phyloP scores from a whole-genome alignment of 106 monocot species.

The Dactylorhiza incarnata region DNA sequence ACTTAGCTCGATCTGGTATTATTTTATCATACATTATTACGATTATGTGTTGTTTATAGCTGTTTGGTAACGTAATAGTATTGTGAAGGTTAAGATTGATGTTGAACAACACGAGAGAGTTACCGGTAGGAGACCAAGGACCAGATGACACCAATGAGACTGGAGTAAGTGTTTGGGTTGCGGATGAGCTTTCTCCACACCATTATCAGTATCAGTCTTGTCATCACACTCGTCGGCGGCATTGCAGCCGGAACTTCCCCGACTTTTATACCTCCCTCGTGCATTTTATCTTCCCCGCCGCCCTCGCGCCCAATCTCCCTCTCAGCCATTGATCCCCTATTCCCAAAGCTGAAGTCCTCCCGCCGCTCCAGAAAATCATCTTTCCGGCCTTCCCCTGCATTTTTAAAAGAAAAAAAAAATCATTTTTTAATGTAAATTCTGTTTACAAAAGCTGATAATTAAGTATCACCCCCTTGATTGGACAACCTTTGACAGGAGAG shows the following conservation, averaged over 20 bases:
- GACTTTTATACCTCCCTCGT: constrained; percentile 9
- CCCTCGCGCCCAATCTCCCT: neutral
- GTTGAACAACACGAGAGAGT: no score
- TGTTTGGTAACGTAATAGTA: no score
- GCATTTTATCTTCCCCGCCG: constrained; percentile 30
- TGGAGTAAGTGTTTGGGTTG: constrained; percentile 97
- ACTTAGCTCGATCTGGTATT: neutral
- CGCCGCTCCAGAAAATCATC: constrained; percentile 44
- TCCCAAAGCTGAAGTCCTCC: constrained; percentile 47
- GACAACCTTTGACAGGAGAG: constrained; percentile 52
- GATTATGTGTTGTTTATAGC: no score
- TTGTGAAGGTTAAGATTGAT: no score
- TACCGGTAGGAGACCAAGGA: constrained; percentile 79
- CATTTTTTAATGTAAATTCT: neutral
- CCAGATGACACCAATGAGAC: constrained; percentile 81
- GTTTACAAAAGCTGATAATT: no score
- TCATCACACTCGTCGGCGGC: constrained; percentile 97
- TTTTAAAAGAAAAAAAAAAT: neutral
- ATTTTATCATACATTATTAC: neutral
- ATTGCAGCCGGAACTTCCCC: constrained; percentile 26
- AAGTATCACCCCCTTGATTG: no score
- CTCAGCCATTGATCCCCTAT: constrained; percentile 17
- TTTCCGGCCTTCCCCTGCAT: neutral
- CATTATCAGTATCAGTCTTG: constrained; percentile 91
- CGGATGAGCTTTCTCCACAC: constrained; percentile 96